Evolutionary conservation across 2,329 filamentous ascomycete species (phyloP).

Genomic region (Monosporascus ibericus): DNA sequence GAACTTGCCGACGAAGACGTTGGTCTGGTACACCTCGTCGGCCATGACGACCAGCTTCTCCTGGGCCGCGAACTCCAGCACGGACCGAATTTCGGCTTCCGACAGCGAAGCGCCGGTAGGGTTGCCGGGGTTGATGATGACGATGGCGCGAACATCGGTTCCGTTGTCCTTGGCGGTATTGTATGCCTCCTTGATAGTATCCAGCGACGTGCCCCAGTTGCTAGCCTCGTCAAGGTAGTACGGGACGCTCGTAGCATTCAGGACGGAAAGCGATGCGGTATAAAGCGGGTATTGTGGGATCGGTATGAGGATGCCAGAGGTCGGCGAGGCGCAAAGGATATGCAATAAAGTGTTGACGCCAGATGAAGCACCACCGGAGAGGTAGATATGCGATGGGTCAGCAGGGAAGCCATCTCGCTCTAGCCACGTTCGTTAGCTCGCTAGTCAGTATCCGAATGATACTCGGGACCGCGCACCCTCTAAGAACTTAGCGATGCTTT

Average conservation of each 20-base stretch:
- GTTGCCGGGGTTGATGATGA: slow-evolving; percentile 98
- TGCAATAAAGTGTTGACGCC: slow-evolving; percentile 92
- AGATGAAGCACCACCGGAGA: slow-evolving; percentile 85
- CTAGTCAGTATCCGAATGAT: neutral
- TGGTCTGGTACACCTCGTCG: slow-evolving; percentile 98
- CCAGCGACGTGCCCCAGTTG: slow-evolving; percentile 81
- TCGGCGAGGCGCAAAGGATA: slow-evolving; percentile 72
- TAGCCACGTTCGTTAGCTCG: slow-evolving; percentile 27
- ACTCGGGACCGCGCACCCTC: slow-evolving; percentile 53
- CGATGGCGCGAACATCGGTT: slow-evolving; percentile 84
- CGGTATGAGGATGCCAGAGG: slow-evolving; percentile 82
- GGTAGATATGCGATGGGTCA: slow-evolving; percentile 75
- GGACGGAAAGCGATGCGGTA: slow-evolving; percentile 81
- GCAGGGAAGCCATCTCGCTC: slow-evolving; percentile 84
- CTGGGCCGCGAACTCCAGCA: slow-evolving; percentile 81
- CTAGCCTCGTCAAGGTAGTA: slow-evolving; percentile 88
- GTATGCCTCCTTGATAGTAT: slow-evolving; percentile 68
- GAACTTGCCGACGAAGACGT: slow-evolving; percentile 92
- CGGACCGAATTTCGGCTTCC: slow-evolving; percentile 70
- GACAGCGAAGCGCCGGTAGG: slow-evolving; percentile 85
- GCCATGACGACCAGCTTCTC: slow-evolving; percentile 86
- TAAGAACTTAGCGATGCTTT: slow-evolving; percentile 89
- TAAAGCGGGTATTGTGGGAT: slow-evolving; percentile 98
- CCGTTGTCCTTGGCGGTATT: slow-evolving; percentile 69
- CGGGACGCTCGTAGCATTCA: slow-evolving; percentile 82